Base-by-base conservation (phyloP, 1,284 basidiomycete genomes). In the Caloboletus firmus region DNA sequence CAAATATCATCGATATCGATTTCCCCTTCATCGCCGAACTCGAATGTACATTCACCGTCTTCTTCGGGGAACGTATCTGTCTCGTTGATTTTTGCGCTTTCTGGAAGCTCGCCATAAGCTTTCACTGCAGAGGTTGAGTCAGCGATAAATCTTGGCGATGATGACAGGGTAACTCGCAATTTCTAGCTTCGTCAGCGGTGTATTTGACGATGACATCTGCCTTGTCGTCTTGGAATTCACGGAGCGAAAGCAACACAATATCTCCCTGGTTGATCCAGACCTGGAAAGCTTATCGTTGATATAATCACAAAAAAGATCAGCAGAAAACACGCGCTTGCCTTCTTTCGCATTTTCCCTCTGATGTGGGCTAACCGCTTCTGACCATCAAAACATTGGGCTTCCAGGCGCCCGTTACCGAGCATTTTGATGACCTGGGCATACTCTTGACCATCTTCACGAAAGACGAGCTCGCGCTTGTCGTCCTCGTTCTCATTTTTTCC, bases 191-290 rank as follows among this genome's bases (percentile, higher is more conserved):
- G 70, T 98, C 95, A 31, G 95, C 86, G 13, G 95, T 97, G 76
- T 99, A 99, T 76, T 98, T 98, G 71, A 98, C 96, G 68, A 99
- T 98, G 46, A 99, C 96, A 77, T 99, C 97, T 31, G 95, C 97
- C 75, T 98, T 98, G 75, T 94, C 95, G 67, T 99, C 97, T 74
- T 99, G 96, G 84, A 99, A 99, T 54, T 99, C 97, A 64, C 97
- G 92, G 50, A 99, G 82, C 30, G 96, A 99, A 37, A 99, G 80
- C 42, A 99, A 81, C 59, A 99, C 89, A 71, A 99, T 98, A 70
- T 99, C 97, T 64, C 97, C 97, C 67, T 95, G 93, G 72, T 97
- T 97, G 74, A 99, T 99, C 97, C 97, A 99, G 66, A 99, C 95
- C 95, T 97, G 64, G 10, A n/a, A 37, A 10, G 28, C 8, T 13